phyloP scores from a whole-genome alignment of 2,329 filamentous ascomycete genomes.

The Thermomyces lanuginosus region DNA sequence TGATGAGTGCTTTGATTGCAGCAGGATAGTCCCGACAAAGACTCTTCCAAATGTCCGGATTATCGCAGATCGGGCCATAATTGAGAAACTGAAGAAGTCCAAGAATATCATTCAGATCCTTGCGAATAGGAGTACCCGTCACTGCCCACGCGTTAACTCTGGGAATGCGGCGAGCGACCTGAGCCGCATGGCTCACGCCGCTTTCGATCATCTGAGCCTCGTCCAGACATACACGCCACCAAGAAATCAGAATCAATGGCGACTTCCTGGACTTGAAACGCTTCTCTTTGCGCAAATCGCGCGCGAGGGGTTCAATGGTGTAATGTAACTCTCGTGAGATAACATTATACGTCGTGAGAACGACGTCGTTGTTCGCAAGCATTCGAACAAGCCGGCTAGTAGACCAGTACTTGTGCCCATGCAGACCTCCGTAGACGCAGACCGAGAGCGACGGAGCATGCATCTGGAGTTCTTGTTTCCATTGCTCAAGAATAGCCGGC shows the following conservation, averaged over 20 bases:
- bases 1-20: conserved; percentile 54
- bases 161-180: conserved; percentile 62
- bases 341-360: conserved; percentile 49
- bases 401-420: conserved; percentile 17
- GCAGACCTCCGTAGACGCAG: conserved; percentile 42
- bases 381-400: conserved; percentile 28
- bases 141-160: conserved; percentile 82
- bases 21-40: conserved; percentile 45
- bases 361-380: conserved; percentile 37
- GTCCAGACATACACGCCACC: conserved; percentile 66
- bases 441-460: conserved; percentile 43
- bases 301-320: conserved; percentile 51
- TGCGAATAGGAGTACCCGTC: conserved; percentile 75
- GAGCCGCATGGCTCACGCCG: conserved; percentile 67
- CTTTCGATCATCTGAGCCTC: conserved; percentile 82
- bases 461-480: conserved; percentile 41
- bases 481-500: conserved; percentile 44
- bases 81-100: conserved; percentile 68
- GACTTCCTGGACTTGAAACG: conserved; percentile 52
- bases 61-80: conserved; percentile 58
- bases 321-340: conserved; percentile 70
- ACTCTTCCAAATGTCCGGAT: conserved; percentile 48
- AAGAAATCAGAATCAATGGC: conserved; percentile 63
- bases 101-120: conserved; percentile 60
- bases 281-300: conserved; percentile 48